Base-by-base conservation (phyloP, 1,139 yeast genomes). In the Debaryomyces nepalensis region DNA sequence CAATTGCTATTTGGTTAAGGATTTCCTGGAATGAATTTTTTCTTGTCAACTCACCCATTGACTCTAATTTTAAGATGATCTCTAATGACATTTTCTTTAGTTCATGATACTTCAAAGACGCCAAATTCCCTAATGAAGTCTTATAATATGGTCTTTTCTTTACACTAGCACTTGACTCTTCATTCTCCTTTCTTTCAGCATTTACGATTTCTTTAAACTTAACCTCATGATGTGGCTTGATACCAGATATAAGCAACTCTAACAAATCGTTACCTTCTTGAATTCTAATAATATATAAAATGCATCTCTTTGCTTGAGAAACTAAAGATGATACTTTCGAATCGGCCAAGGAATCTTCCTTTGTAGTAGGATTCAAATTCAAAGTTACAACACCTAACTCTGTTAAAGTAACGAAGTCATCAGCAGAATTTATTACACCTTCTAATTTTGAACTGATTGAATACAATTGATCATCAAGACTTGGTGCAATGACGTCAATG, bases 1-100 rank as follows among this genome's bases (percentile, higher is more conserved):
- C 97, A 41, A 77, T 67, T 0, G 96, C 96, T 47, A 93, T 85
- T 48, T 87, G 89, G 57, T 90, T 90, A 45, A 93, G 66, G 19
- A 93, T 61, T 18, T 78, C 83, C 59, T 93, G 99, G 61, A 84
- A 89, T 23, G 87, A 82, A 57, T 88, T 81, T 15, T 74, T 69
- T 44, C 96, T 75, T 2, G 85, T 70, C 9, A 90, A 75, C 38
- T 75, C 68, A 2, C 91, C 93, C 59, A 80, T 67, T 1, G 77
- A 62, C 58, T 91, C 98, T 41, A 93, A 69, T 52, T 89, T 88
- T 42, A 90, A 70, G 3, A 93, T 75, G 40, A 84, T 78, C 53
- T 87, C 93, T 39, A 95, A 66, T 0, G 96, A 85, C 56, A 79
- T 69, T 48, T 81, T 83, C 63, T 93, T 93, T 55, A 93, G 71